Base-by-base conservation (phyloP, 805 yeast genomes). In the Candida loeiensis region DNA sequence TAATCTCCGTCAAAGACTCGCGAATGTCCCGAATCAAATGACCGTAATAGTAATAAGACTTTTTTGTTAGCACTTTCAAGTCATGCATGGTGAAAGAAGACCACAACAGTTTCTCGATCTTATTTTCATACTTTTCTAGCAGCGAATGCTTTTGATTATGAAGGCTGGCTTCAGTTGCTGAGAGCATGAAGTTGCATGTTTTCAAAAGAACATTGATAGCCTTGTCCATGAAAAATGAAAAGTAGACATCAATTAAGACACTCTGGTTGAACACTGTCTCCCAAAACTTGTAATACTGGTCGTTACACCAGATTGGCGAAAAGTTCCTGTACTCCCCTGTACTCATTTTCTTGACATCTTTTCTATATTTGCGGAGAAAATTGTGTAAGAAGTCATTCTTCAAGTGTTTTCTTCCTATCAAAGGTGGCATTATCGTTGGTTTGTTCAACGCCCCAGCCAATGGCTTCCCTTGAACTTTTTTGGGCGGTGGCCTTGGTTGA, bases 211-310 rank as follows among this genome's bases (percentile, higher is more conserved):
- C 51, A 38, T 61, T 66, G 31, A 66, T 49, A 0, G 70, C 55
- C 36, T 64, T 55, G 39, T 67, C 72, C 48, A 67, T 58, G 44
- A 67, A 59, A 43, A 65, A 67, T 2, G 57, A 54, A 44, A 58
- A 61, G 40, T 64, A 65, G 6, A 63, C 50, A 25, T 61, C 53
- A 30, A 63, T 48, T 4, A 52, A 47, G 3, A 53, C 51, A 14
- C 63, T 54, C 34, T 56, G 59, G 34, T 58, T 50, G 41, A 59
- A 59, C 17, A 66, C 41, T 0, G 54, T 40, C n/a, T 48, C 44
- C 73, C 72, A 67, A 32, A 67, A 50, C 16, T 30, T 36, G 22
- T 51, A 46, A 15, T 45, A 48, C 34, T 51, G 52, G 6, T 42
- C 34, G 13, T 50, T 45, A 12, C 40, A 39, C 63, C 66, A 63